A percentile compares a stretch with the other conserved stretches of the same genome.
Conservation (phyloP, 768 basidiomycete genomes). For the Phanerodontia chrysosporium region DNA sequence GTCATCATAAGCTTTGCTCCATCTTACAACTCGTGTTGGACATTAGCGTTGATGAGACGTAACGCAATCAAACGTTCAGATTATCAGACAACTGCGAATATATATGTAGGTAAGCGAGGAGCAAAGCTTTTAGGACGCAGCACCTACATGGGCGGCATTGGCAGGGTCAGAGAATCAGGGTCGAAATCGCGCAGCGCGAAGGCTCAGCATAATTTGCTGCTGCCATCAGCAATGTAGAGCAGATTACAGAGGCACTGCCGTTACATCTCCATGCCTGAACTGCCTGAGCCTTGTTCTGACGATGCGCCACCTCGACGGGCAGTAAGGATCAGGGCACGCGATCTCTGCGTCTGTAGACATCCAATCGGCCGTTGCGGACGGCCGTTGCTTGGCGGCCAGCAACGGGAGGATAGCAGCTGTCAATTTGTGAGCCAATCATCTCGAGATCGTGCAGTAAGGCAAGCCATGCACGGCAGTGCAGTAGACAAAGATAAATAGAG, state of each 20-base stretch:
- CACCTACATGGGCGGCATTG: too few relatives aligned
- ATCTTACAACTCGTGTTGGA: too few relatives aligned
- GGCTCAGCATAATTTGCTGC: too few relatives aligned
- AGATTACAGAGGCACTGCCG: conserved; percentile 37
- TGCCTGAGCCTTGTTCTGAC: conserved; percentile 44
- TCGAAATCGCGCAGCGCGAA: too few relatives aligned
- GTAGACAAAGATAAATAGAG: neutral
- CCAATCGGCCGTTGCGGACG: conserved; percentile 55
- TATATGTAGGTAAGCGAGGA: too few relatives aligned
- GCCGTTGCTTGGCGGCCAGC: conserved; percentile 64
- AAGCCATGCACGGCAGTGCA: neutral
- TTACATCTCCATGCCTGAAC: conserved; percentile 54
- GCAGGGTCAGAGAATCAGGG: too few relatives aligned
- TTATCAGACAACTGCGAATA: too few relatives aligned
- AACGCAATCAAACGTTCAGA: too few relatives aligned
- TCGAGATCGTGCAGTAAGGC: neutral
- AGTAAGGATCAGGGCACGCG: conserved; percentile 66
- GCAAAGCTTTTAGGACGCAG: too few relatives aligned
- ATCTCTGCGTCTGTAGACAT: conserved; percentile 63
- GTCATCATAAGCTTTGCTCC: too few relatives aligned
- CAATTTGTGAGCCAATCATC: neutral
- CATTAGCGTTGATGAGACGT: too few relatives aligned
- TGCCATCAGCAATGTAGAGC: too few relatives aligned
- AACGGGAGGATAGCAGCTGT: conserved; percentile 59
- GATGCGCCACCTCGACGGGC: conserved; percentile 52